phyloP scores from a whole-genome alignment of 352 stramenopile genomes.

The Phytophthora uliginosa region DNA sequence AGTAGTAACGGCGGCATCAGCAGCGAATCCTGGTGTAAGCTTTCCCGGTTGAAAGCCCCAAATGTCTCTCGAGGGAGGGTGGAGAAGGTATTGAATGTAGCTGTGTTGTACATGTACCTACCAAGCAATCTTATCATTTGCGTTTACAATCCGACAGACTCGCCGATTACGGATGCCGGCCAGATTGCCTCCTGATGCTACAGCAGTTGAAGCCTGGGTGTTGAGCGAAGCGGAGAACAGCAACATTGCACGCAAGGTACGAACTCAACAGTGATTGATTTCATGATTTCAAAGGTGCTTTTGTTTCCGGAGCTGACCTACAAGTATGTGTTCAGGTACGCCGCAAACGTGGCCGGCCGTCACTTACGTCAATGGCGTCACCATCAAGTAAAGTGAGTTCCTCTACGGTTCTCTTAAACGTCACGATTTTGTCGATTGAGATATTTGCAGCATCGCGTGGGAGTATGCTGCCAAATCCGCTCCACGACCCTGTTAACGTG shows the following conservation, averaged over 20 bases:
- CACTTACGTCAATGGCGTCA: slow-evolving; percentile 24
- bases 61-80: neutral
- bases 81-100: slow-evolving; percentile 27
- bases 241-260: slow-evolving; percentile 36
- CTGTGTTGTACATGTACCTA: neutral
- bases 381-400: slow-evolving; percentile 32
- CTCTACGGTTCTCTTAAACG: slow-evolving; percentile 59
- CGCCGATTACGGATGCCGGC: slow-evolving; percentile 52
- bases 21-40: slow-evolving; percentile 30
- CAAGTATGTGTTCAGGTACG: slow-evolving; percentile 14
- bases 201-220: slow-evolving; percentile 46
- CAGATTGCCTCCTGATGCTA: slow-evolving; percentile 44
- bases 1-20: neutral
- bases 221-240: slow-evolving; percentile 13
- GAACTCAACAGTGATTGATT: neutral
- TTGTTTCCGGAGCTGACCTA: slow-evolving; percentile 2
- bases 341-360: slow-evolving; percentile 32
- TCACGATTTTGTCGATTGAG: slow-evolving; percentile 87
- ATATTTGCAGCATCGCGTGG: slow-evolving; percentile 68
- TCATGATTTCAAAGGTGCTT: neutral
- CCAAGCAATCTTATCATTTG: neutral
- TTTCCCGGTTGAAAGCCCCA: slow-evolving; percentile 28
- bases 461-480: slow-evolving; percentile 77
- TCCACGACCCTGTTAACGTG: slow-evolving; percentile 64
- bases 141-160: slow-evolving; percentile 25